Conservation (phyloP, 78 protist genomes). For the Emiliania huxleyi region DNA sequence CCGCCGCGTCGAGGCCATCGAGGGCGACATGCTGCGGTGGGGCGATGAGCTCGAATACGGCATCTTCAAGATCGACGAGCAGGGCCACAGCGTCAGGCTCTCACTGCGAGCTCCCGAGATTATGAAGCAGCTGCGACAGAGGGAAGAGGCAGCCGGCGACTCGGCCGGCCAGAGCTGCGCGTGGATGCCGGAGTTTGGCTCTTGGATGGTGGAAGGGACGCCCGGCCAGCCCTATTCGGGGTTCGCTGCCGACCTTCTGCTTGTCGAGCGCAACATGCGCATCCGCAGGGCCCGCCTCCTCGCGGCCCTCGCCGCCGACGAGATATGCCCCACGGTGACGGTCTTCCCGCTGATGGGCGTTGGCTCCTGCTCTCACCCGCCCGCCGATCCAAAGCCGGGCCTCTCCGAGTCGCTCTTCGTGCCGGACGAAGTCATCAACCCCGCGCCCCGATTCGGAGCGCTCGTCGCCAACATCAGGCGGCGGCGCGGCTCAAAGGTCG, state of each 20-base stretch:
- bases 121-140: background rate
- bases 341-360: constrained; percentile 23
- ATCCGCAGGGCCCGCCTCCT: background rate
- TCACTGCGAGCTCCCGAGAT: background rate
- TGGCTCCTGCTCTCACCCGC: background rate
- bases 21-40: background rate
- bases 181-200: constrained; percentile 32
- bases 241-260: background rate
- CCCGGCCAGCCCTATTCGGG: background rate
- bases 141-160: background rate
- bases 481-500: constrained; percentile 79
- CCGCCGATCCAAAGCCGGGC: background rate
- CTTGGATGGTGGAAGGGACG: constrained; percentile 47
- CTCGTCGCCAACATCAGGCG: constrained; percentile 84
- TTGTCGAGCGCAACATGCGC: constrained; percentile 57
- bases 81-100: background rate
- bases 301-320: background rate
- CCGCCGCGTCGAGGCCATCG: background rate
- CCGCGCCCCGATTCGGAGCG: constrained; percentile 83
- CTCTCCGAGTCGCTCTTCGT: constrained; percentile 66
- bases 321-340: background rate
- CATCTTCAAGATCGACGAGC: background rate
- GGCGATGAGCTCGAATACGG: background rate
- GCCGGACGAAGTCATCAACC: constrained; percentile 83
- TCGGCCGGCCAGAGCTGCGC: background rate